These are phyloP conservation scores for Phalaenopsis hybrid DNA, from an alignment of 116 monocot genomes.

Conservation along the genomic window DNA sequence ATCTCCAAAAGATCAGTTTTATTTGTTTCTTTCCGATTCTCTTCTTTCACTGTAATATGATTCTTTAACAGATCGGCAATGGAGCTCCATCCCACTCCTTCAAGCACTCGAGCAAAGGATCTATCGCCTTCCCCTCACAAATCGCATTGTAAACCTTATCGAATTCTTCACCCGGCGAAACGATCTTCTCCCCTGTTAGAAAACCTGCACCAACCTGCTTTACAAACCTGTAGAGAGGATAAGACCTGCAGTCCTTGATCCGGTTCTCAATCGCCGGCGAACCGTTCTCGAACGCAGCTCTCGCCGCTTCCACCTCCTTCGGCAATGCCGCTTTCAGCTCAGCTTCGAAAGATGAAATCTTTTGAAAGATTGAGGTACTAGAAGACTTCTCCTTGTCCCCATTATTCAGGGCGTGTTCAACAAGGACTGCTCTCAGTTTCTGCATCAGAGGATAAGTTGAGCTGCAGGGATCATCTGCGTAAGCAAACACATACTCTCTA, in stretches of 20 bases:
- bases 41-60: too few species aligned
- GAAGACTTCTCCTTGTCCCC: conserved; percentile 5
- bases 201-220: not conserved
- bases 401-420: conserved; percentile 67
- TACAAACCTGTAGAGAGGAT: conserved; percentile 12
- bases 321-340: conserved; percentile 6
- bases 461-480: conserved; percentile 75
- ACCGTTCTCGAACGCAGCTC: conserved; percentile 3
- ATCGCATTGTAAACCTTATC: too few species aligned
- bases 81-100: too few species aligned
- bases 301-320: conserved; percentile 10
- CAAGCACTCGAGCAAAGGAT: too few species aligned
- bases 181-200: too few species aligned
- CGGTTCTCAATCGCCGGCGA: conserved; percentile 2
- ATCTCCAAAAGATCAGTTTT: too few species aligned
- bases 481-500: conserved; percentile 63
- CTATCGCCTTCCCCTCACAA: too few species aligned
- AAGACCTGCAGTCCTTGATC: conserved; percentile 11
- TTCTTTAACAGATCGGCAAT: too few species aligned
- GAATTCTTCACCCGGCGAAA: too few species aligned
- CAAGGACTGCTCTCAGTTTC: conserved; percentile 71
- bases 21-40: too few species aligned
- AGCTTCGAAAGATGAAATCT: conserved; percentile 4
- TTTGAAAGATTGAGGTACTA: not conserved
- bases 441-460: conserved; percentile 67